These are phyloP conservation scores for Bryoerythrophyllum caledonicum DNA, from an alignment of 225 moss, liverwort and hornwort species.

Conservation along the genomic window DNA sequence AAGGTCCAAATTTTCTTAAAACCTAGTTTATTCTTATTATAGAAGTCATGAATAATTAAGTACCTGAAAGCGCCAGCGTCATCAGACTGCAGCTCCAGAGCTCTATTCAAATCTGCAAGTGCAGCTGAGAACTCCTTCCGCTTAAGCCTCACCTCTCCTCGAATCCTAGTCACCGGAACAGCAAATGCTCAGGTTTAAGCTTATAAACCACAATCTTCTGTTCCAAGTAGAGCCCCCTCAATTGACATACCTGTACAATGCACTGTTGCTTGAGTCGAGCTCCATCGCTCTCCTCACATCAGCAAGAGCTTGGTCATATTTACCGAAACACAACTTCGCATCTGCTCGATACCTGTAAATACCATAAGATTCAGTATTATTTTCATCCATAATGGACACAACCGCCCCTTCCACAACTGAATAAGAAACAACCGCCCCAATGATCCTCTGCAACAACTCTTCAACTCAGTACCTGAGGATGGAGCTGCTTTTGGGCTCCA, in stretches of 20 bases:
- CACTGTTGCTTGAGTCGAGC: constrained; percentile 32
- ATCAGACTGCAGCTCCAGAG: constrained; percentile 46
- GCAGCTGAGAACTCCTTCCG: constrained; percentile 47
- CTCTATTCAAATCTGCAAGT: constrained; percentile 47
- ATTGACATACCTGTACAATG: constrained; percentile 39
- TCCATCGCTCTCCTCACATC: constrained; percentile 60
- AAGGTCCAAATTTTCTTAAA: not conserved
- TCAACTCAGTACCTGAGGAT: constrained; percentile 46
- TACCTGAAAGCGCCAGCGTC: constrained; percentile 53
- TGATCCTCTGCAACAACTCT: not conserved
- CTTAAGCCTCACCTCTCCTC: constrained; percentile 52
- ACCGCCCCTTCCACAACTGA: not conserved
- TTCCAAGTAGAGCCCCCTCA: not conserved
- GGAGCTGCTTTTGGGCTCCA: constrained; percentile 43
- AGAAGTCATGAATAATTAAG: not conserved
- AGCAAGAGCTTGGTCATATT: constrained; percentile 30
- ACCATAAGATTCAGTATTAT: not conserved
- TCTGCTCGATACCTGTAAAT: constrained; percentile 50
- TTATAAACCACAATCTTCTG: not conserved
- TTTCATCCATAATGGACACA: not conserved
- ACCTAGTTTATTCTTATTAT: too few relatives aligned
- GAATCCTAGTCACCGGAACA: constrained; percentile 27
- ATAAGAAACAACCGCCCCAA: not conserved
- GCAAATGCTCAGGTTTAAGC: not conserved
- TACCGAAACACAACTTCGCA: constrained; percentile 35